Evolutionary conservation across 306 rosid species (phyloP), one percentile per base, ranked within the genome.

Genomic region (Comarum palustre): DNA sequence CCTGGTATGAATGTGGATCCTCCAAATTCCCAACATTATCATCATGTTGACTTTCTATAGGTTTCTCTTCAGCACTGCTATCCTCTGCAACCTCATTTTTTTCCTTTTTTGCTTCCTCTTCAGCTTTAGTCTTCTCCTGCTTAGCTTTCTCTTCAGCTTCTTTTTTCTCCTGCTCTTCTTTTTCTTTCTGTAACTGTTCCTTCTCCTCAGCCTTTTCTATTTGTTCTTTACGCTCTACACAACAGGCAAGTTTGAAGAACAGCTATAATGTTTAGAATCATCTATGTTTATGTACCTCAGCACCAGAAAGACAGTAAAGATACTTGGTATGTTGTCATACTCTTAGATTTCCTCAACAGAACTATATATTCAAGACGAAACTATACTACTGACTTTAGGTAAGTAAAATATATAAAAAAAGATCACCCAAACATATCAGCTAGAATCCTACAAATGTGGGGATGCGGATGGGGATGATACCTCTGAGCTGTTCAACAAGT

Each of bases 201-300:
- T 86, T 86, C 91, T 90, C 97, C 84, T 91, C 99, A 31, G 82
- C 93, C 89, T 88, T 91, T 67, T 91, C 99, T 81, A 95, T 89
- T 78, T 87, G 95, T 82, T 95, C 99, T 78, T 91, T 95, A 74
- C 82, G 97, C 73, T 95, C 99, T 95, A 78, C 70, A 84, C 48
- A 71, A 67, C 36, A 83, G 68, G 76, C 52, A 66, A 73, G 25
- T 46, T 12, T 39, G 73, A 60, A 60, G 34, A 42, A 50, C 52
- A 50, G 20, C 75, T 75, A 68, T 9, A 34, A 47, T 12, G 15
- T 72, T 48, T 65, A 48, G 72, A 55, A 25, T 24, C 6, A 42
- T 17, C 12, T 11, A 71, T 29, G 8, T 50, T 20, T 15, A 38
- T 10, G 19, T 52, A 65, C 42, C 25, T 41, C 68, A 17, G 68